phyloP scores from a whole-genome alignment of 352 stramenopile species.

The Globisporangium orthogonon region DNA sequence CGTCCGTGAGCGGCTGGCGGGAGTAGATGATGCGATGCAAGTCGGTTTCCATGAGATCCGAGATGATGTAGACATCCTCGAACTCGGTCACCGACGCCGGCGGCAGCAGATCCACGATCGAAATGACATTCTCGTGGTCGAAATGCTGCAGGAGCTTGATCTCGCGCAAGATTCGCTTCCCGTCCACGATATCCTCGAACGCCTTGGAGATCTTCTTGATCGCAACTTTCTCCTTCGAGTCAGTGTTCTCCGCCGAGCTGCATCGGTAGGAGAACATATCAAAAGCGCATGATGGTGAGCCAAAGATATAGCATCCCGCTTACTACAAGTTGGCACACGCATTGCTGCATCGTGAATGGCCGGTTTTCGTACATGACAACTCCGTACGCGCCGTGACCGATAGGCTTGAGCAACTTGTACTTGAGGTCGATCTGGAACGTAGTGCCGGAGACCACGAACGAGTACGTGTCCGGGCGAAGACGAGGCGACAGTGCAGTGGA shows the following conservation, averaged over 20 bases:
- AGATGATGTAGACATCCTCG: slow-evolving; percentile 97
- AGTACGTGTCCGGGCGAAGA: slow-evolving; percentile 56
- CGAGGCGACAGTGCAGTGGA: slow-evolving; percentile 11
- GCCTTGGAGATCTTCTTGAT: slow-evolving; percentile 88
- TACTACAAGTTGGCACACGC: not conserved
- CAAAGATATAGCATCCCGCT: not conserved
- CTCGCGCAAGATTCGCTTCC: slow-evolving; percentile 98
- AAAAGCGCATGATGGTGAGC: not conserved
- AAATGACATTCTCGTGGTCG: slow-evolving; percentile 94
- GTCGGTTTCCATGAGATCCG: slow-evolving; percentile 98
- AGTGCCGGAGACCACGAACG: slow-evolving; percentile 81
- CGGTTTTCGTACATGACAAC: slow-evolving; percentile 85
- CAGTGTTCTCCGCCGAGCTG: slow-evolving; percentile 74
- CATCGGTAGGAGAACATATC: not conserved
- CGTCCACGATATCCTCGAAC: slow-evolving; percentile 98
- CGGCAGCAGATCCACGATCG: slow-evolving; percentile 93
- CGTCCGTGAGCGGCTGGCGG: slow-evolving; percentile 87
- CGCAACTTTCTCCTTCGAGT: slow-evolving; percentile 81
- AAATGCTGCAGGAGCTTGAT: slow-evolving; percentile 94
- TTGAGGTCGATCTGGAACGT: slow-evolving; percentile 90
- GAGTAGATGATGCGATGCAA: slow-evolving; percentile 98
- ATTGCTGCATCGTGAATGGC: not conserved
- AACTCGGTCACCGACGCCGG: slow-evolving; percentile 91
- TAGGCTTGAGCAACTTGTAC: slow-evolving; percentile 94
- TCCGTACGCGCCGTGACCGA: slow-evolving; percentile 93